Evolutionary conservation across 164 flowering plant genomes (phyloP).

Genomic region (Echeveria elegans): DNA sequence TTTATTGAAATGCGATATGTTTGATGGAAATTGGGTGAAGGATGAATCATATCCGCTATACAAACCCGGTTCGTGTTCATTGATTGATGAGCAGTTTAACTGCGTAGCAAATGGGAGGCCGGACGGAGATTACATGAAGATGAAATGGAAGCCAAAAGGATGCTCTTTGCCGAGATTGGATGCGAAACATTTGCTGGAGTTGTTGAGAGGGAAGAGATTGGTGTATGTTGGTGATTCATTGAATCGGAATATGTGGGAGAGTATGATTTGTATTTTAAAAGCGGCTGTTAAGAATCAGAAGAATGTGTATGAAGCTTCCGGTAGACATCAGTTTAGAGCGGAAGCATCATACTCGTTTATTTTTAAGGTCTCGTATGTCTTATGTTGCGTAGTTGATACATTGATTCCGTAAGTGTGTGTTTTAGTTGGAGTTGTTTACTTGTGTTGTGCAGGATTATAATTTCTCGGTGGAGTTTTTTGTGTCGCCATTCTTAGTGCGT

Average conservation of each 20-base stretch:
- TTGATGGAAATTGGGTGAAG: slow-evolving; percentile 62
- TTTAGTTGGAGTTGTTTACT: neutral
- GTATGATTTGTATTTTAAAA: slow-evolving; percentile 72
- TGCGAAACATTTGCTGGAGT: slow-evolving; percentile 66
- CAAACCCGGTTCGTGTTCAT: slow-evolving; percentile 67
- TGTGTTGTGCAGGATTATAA: slow-evolving; percentile 50
- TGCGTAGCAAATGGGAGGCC: slow-evolving; percentile 73
- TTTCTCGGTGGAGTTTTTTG: slow-evolving; percentile 62
- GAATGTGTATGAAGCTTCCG: slow-evolving; percentile 68
- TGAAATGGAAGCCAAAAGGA: slow-evolving; percentile 83
- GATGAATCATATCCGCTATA: slow-evolving; percentile 70
- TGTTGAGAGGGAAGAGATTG: slow-evolving; percentile 64
- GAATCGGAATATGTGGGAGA: slow-evolving; percentile 95
- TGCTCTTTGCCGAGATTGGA: slow-evolving; percentile 75
- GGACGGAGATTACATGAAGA: slow-evolving; percentile 50
- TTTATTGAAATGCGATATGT: slow-evolving; percentile 41
- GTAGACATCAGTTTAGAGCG: slow-evolving; percentile 58
- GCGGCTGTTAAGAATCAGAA: slow-evolving; percentile 40
- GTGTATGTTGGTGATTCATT: slow-evolving; percentile 85
- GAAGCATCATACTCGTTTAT: slow-evolving; percentile 64
- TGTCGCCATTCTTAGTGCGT: slow-evolving; percentile 64
- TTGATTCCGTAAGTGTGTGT: neutral
- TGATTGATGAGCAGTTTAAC: slow-evolving; percentile 65
- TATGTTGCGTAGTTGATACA: slow-evolving; percentile 13
- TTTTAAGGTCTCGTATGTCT: too few relatives aligned